Conservation (phyloP, 495 filamentous ascomycete genomes). For the Xylaria acuta region DNA sequence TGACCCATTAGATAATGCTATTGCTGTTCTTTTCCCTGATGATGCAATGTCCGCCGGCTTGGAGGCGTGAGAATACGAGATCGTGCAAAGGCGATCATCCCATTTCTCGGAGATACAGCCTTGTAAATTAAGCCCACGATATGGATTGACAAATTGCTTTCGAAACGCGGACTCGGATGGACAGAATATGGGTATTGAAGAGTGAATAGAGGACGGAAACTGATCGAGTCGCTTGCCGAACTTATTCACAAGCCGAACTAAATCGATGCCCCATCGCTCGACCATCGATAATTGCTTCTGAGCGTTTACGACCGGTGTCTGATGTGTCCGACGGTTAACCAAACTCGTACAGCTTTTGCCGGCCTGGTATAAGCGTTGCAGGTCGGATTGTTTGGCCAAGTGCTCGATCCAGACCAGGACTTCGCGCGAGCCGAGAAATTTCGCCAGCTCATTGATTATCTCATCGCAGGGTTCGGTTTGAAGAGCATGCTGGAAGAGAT, state of each 20-base stretch:
- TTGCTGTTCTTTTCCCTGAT: constrained; percentile 10
- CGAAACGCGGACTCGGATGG: constrained; percentile 33
- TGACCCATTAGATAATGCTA: constrained; percentile 8
- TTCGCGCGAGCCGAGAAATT: constrained; percentile 20
- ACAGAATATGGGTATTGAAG: constrained; percentile 41
- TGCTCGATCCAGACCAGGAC: constrained; percentile 28
- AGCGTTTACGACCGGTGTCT: not conserved
- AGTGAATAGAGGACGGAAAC: constrained; percentile 38
- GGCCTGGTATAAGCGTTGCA: constrained; percentile 25
- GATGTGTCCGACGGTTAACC: not conserved
- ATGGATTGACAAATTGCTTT: constrained; percentile 28
- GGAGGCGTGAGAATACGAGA: constrained; percentile 29
- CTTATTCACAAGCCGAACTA: constrained; percentile 20
- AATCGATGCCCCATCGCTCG: constrained; percentile 28
- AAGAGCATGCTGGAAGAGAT: constrained; percentile 28
- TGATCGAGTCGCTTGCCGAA: constrained; percentile 22
- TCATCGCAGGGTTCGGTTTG: constrained; percentile 15
- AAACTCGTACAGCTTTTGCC: constrained; percentile 24
- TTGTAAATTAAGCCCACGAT: constrained; percentile 30
- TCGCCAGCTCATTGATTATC: constrained; percentile 17
- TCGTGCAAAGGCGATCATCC: constrained; percentile 40
- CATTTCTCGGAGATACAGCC: constrained; percentile 33
- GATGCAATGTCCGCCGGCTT: constrained; percentile 13
- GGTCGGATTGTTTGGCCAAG: constrained; percentile 16
- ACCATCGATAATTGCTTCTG: constrained; percentile 1